Evolutionary conservation across 208 protist genomes (phyloP), one percentile per base, ranked within the genome.

Genomic region (Leishmania major): DNA sequence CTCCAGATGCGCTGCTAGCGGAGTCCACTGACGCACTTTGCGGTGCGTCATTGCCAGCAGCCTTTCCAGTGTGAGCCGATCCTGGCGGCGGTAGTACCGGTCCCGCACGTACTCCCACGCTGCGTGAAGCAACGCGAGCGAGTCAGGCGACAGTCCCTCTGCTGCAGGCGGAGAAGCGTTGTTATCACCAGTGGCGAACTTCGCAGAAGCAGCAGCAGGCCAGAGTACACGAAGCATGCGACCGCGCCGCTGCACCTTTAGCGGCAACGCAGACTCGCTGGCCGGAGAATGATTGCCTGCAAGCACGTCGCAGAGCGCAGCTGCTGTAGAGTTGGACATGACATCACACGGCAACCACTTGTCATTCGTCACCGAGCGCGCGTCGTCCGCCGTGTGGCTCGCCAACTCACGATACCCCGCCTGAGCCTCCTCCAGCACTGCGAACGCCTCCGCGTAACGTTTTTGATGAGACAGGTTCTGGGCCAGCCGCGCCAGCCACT

Each of bases 221-320:
- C 92, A 97, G 31, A 96, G 71, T 17, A 89, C 86, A 62, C 86
- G 86, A 57, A 97, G 83, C 79, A 95, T 66, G 25, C 92, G 87
- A n/a, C 72, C 85, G 17, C 94, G 91, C 7, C 91, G 91, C 83
- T 96, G 86, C 47, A 97, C 81, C 57, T 76, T 55, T 5, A 49
- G 57, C 0, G 92, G 92, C 37, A 97, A 69, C 70, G 82, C 67
- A 15, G 70, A 66, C 64, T 86, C 77, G 11, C 75, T 75, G 37
- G 28, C 62, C 0, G 81, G 37, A 55, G 73, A 45, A 35, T 5
- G 10, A 25, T 80, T 69, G 37, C 53, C 67, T 22, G 69, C 74
- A 57, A 82, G 78, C 59, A 82, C 78, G 10, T 47, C 40, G 31
- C 78, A 84, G 45, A 85, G 76, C 31, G 55, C 57, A 59, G 81